Evolutionary conservation across 2,329 filamentous ascomycete species (phyloP).

Genomic region (Trichoderma atrobrunneum): DNA sequence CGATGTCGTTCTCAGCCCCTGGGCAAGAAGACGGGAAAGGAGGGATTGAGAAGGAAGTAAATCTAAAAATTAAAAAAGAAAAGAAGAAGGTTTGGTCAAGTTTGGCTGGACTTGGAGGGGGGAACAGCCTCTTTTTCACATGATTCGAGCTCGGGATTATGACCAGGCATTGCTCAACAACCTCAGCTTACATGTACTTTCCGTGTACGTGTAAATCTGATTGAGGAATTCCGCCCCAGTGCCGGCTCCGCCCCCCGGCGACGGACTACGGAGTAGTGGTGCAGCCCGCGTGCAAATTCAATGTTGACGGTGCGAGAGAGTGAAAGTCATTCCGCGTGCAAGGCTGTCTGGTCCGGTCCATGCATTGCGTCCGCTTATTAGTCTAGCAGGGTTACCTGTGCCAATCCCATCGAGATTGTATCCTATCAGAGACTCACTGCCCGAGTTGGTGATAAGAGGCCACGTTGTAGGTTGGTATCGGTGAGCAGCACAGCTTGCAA

Average conservation of each 20-base stretch:
- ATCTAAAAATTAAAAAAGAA: background rate
- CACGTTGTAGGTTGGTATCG: background rate
- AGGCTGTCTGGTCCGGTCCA: background rate
- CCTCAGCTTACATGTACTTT: background rate
- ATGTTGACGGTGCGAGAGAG: background rate
- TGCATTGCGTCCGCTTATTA: background rate
- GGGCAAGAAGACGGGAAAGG: background rate
- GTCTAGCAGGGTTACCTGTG: background rate
- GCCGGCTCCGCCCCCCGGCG: background rate
- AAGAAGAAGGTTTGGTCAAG: background rate
- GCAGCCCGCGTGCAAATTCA: background rate
- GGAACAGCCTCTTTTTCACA: background rate
- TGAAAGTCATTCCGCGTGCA: background rate
- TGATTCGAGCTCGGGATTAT: background rate
- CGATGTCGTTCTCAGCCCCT: background rate
- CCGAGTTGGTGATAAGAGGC: background rate
- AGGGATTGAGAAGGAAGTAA: background rate
- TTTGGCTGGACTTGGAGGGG: background rate
- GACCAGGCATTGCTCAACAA: background rate
- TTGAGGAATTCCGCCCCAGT: background rate
- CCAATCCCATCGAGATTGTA: background rate
- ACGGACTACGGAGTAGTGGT: conserved; percentile 2
- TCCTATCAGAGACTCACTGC: background rate
- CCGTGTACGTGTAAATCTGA: background rate
- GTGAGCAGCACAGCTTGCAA: background rate